Evolutionary conservation across 1,284 basidiomycete genomes (phyloP), one percentile per base, ranked within the genome.

Genomic region (Puccinia polysora): DNA sequence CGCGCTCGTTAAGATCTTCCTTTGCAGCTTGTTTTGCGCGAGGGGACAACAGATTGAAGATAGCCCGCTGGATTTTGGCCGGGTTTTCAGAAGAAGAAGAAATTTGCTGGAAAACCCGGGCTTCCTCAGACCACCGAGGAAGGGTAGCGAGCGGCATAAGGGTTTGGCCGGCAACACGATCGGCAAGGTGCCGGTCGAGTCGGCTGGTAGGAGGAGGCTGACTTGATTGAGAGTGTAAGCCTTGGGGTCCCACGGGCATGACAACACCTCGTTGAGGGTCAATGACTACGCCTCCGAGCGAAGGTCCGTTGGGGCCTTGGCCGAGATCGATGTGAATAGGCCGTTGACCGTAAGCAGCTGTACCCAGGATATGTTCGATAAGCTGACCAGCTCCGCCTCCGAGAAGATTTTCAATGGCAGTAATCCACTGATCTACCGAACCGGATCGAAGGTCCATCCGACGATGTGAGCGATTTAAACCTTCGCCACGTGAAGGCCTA

Each of bases 331-430:
- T 73, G 49, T 58, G 2, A 74, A 65, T 38, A 68, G 67, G 43
- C 50, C 63, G 70, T 40, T 56, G 67, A 23, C 50, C 68, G 63
- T 49, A 56, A 4, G 58, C 62, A 43, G 53, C 62, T 30, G 58
- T 85, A 64, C 77, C 76, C 55, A 80, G 77, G 52, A 93, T 84
- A 73, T 89, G 88, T 75, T 94, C 89, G 75, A 95, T 85, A 69
- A 94, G 82, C 76, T 92, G 90, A 28, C 89, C 83, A 14, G 90
- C 89, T 30, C 89, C 87, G 15, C 86, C 87, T 0, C 89, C 90
- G 65, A 93, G 87, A 64, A 91, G 84, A 64, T 89, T 87, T 76
- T 93, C 88, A 45, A 96, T 86, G 28, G 87, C 88, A 65, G 90
- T 88, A 28, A 91, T 81, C 63, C 91, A 82, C 65, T 89, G 88